Evolutionary conservation across 208 protist species (phyloP), one percentile per base, ranked within the genome.

Genomic region (Leishmania braziliensis): DNA sequence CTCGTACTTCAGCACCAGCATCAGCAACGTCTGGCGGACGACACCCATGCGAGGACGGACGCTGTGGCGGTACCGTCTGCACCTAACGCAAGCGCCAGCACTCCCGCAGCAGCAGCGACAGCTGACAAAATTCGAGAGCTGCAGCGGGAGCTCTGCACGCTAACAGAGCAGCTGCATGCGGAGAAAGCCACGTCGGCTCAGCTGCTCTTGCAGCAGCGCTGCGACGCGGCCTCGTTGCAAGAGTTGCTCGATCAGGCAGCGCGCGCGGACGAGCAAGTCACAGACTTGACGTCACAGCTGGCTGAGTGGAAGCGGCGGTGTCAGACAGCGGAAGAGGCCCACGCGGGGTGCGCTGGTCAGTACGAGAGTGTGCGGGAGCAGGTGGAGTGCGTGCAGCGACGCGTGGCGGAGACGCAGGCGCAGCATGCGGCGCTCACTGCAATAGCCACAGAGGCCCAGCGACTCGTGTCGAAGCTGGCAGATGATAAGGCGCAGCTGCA

Each of bases 131-230:
- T 80, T 14, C 51, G 60, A n/a, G 29, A 69, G 75, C 78, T 88
- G 70, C 80, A 79, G 46, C 65, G n/a, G 16, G 84, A 88, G 56
- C 62, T 78, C 1, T 2, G 80, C 33, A 54, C 68, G 18, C 54
- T 76, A 50, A 84, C 80, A 10, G 85, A 75, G 26, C 79, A 89
- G 77, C 80, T 84, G 53, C 83, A 86, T 48, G 77, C 60, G 0
- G 85, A 88, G 20, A 51, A 75, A 6, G 69, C 75, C 23, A 72
- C 65, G 5, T 66, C 70, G 36, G 77, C 81, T 39, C 86, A 90
- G 63, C 68, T 93, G 16, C 85, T 71, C n/a, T 39, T 84, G 4
- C 79, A 88, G 26, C 75, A 78, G 12, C 85, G 82, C n/a, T 78
- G 79, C 50, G 77, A 78, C 63, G 77, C 63, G 1, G 83, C 80